Evolutionary conservation across 768 basidiomycete genomes (phyloP).

Genomic region (Cystofilobasidium macerans): DNA sequence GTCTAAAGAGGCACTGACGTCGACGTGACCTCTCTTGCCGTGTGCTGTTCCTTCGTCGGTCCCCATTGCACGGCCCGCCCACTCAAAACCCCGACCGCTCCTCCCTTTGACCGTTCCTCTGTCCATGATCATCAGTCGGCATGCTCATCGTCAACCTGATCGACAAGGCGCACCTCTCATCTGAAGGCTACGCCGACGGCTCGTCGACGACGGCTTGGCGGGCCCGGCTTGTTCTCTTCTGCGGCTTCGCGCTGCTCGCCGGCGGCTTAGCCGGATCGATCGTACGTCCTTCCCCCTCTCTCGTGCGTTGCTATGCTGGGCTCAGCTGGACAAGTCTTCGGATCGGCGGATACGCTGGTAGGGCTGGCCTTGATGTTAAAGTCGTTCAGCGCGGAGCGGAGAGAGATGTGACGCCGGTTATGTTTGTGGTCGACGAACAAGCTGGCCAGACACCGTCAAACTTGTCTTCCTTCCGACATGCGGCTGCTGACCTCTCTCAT

Average conservation of each 20-base stretch:
- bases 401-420: too few relatives aligned
- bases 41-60: too few relatives aligned
- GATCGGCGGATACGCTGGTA: neutral
- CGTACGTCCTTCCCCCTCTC: slow-evolving; percentile 45
- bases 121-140: slow-evolving; percentile 48
- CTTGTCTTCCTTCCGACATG: too few relatives aligned
- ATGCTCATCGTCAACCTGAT: slow-evolving; percentile 87
- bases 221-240: slow-evolving; percentile 77
- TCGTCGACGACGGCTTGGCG: slow-evolving; percentile 80
- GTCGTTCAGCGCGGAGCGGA: too few relatives aligned
- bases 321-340: neutral
- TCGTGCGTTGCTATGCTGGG: too few relatives aligned
- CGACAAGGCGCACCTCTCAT: slow-evolving; percentile 78
- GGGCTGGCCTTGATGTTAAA: too few relatives aligned
- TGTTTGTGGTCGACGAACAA: too few relatives aligned
- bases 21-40: too few relatives aligned
- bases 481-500: neutral
- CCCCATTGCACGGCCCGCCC: neutral
- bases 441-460: too few relatives aligned
- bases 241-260: slow-evolving; percentile 95
- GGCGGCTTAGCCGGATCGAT: slow-evolving; percentile 95
- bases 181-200: slow-evolving; percentile 52
- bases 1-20: too few relatives aligned
- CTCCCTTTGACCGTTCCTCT: neutral
- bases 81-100: too few relatives aligned